These are phyloP conservation scores for Triangularia verruculosa DNA, from an alignment of 2,329 filamentous ascomycete genomes.

Conservation along the genomic window DNA sequence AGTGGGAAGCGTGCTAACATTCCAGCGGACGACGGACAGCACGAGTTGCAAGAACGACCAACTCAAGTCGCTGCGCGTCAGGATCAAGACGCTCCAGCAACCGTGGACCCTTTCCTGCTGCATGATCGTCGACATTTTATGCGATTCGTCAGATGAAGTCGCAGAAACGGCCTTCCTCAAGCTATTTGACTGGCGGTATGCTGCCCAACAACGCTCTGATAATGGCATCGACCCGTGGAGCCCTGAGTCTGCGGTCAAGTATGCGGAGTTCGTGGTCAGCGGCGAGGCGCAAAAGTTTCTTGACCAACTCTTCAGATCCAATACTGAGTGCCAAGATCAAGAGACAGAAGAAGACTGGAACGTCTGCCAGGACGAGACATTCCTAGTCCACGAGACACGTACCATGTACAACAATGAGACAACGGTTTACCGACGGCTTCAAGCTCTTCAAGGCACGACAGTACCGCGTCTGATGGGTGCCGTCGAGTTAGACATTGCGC, in stretches of 20 bases:
- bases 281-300: neutral
- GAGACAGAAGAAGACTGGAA: slow-evolving; percentile 24
- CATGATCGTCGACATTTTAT: slow-evolving; percentile 24
- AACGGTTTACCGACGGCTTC: slow-evolving; percentile 21
- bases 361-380: slow-evolving; percentile 6
- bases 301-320: neutral
- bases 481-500: slow-evolving; percentile 13
- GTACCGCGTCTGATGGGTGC: slow-evolving; percentile 22
- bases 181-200: slow-evolving; percentile 26
- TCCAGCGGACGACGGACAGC: neutral
- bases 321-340: neutral
- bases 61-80: neutral
- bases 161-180: slow-evolving; percentile 24
- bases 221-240: slow-evolving; percentile 19
- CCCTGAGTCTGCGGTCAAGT: neutral
- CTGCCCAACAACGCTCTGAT: slow-evolving; percentile 19
- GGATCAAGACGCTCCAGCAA: slow-evolving; percentile 3
- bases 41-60: neutral
- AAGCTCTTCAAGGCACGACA: slow-evolving; percentile 20
- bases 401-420: slow-evolving; percentile 20
- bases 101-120: slow-evolving; percentile 22
- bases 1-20: neutral
- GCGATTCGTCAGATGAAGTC: neutral
- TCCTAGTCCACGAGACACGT: slow-evolving; percentile 10
- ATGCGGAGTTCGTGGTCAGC: neutral